Conservation (phyloP, 495 filamentous ascomycete species). For the Penicillium waksmanii region DNA sequence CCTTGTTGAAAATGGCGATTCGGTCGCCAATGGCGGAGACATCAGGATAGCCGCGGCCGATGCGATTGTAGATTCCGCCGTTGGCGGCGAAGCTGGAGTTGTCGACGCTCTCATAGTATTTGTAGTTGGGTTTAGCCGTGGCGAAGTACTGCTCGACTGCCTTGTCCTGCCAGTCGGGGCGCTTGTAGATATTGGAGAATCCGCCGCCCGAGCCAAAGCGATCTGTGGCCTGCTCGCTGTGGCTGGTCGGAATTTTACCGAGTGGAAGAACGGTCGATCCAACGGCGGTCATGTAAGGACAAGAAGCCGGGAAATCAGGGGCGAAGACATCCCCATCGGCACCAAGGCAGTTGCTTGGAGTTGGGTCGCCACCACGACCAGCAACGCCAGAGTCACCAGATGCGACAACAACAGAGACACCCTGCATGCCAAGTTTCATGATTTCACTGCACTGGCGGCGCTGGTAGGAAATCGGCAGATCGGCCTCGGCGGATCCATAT, state of each 20-base stretch:
- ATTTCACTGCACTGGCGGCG: slow-evolving; percentile 61
- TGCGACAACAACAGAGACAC: slow-evolving; percentile 62
- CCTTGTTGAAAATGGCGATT: slow-evolving; percentile 51
- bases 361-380: slow-evolving; percentile 41
- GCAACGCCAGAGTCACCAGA: slow-evolving; percentile 65
- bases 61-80: slow-evolving; percentile 59
- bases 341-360: slow-evolving; percentile 43
- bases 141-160: slow-evolving; percentile 56
- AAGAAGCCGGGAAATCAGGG: slow-evolving; percentile 54
- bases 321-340: slow-evolving; percentile 47
- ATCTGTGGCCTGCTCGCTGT: slow-evolving; percentile 46
- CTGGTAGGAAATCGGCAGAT: slow-evolving; percentile 55
- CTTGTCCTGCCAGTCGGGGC: slow-evolving; percentile 59
- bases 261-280: slow-evolving; percentile 51
- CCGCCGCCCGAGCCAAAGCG: slow-evolving; percentile 64
- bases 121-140: slow-evolving; percentile 49
- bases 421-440: slow-evolving; percentile 69
- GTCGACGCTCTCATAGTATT: slow-evolving; percentile 41
- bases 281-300: slow-evolving; percentile 56
- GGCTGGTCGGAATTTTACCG: slow-evolving; percentile 36
- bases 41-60: slow-evolving; percentile 67
- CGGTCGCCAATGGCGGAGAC: slow-evolving; percentile 66
- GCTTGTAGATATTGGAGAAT: slow-evolving; percentile 69
- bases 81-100: slow-evolving; percentile 47
- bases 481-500: slow-evolving; percentile 57